Evolutionary conservation across 1,284 basidiomycete genomes (phyloP).

Genomic region (Baeospora myosura): DNA sequence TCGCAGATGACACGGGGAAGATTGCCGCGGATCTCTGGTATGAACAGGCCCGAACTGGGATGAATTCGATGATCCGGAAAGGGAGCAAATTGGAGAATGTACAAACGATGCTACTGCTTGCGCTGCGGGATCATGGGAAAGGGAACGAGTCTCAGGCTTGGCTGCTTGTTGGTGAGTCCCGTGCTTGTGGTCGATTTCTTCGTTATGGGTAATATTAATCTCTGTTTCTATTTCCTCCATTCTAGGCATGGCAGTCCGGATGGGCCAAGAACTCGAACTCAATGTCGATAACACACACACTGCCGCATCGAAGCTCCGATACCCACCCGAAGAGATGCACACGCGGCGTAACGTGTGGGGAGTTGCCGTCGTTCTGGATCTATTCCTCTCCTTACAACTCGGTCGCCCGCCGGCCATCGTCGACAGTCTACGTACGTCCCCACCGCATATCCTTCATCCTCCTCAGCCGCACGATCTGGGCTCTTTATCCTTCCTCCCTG

Average conservation of each 20-base stretch:
- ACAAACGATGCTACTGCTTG: constrained; percentile 14
- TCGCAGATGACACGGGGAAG: constrained; percentile 14
- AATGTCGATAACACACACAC: neutral
- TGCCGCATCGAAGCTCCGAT: too few species aligned
- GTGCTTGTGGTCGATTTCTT: too few species aligned
- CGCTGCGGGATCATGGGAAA: constrained; percentile 18
- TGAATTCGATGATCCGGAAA: constrained; percentile 14
- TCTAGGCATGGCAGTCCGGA: constrained; percentile 18
- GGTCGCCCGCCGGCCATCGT: constrained; percentile 17
- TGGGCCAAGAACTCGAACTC: constrained; percentile 19
- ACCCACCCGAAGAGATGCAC: constrained; percentile 9
- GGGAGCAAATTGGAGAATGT: constrained; percentile 16
- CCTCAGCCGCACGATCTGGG: neutral
- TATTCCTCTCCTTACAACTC: constrained; percentile 20
- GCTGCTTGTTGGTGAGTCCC: constrained; percentile 15
- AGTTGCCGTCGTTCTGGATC: constrained; percentile 17
- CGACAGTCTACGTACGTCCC: constrained; percentile 13
- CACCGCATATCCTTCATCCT: too few species aligned
- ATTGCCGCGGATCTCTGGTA: constrained; percentile 23
- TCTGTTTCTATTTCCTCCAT: neutral
- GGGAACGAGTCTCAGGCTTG: constrained; percentile 19
- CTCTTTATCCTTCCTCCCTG: too few species aligned
- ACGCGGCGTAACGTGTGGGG: constrained; percentile 17
- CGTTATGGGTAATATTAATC: neutral
- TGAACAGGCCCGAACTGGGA: constrained; percentile 14